A percentile compares a stretch with the other conserved stretches of the same genome.
These are phyloP conservation scores for Blastobotrys terrestris DNA, from an alignment of 805 yeast species.

Conservation along the genomic window DNA sequence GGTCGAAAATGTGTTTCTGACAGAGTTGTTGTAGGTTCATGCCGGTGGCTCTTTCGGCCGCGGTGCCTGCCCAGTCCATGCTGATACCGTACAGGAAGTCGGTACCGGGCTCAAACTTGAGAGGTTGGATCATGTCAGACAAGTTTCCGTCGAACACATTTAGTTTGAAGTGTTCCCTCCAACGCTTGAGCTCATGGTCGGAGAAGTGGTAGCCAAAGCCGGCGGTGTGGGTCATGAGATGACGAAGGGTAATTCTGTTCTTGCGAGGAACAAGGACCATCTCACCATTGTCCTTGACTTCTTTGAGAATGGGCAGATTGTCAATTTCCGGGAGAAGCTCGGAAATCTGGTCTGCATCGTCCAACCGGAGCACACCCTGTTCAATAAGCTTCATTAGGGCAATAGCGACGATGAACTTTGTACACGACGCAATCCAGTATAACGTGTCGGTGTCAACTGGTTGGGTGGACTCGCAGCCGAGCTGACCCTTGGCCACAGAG, in stretches of 20 bases:
- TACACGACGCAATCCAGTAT: conserved; percentile 31
- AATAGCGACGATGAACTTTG: conserved; percentile 30
- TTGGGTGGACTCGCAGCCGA: conserved; percentile 9
- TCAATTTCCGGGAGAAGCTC: conserved; percentile 27
- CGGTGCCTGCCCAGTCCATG: conserved; percentile 36
- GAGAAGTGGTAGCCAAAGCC: conserved; percentile 35
- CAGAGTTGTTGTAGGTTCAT: conserved; percentile 26
- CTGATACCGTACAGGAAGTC: conserved; percentile 34
- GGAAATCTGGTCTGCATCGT: conserved; percentile 31
- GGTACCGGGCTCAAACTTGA: conserved; percentile 35
- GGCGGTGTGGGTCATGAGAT: conserved; percentile 35
- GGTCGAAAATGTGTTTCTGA: conserved; percentile 25
- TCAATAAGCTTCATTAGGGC: conserved; percentile 33
- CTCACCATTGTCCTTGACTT: conserved; percentile 24
- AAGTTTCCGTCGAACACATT: conserved; percentile 11
- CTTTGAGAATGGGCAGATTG: conserved; percentile 14
- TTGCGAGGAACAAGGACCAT: conserved; percentile 22
- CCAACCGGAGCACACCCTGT: conserved; percentile 28
- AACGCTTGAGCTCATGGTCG: conserved; percentile 16
- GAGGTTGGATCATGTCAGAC: conserved; percentile 23
- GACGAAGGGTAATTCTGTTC: conserved; percentile 32
- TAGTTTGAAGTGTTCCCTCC: conserved; percentile 5
- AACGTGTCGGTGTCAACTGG: conserved; percentile 23
- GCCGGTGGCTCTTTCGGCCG: conserved; percentile 26
- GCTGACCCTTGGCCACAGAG: conserved; percentile 12